Evolutionary conservation across 257 asterid genomes (phyloP).

Genomic region (Striga asiatica): DNA sequence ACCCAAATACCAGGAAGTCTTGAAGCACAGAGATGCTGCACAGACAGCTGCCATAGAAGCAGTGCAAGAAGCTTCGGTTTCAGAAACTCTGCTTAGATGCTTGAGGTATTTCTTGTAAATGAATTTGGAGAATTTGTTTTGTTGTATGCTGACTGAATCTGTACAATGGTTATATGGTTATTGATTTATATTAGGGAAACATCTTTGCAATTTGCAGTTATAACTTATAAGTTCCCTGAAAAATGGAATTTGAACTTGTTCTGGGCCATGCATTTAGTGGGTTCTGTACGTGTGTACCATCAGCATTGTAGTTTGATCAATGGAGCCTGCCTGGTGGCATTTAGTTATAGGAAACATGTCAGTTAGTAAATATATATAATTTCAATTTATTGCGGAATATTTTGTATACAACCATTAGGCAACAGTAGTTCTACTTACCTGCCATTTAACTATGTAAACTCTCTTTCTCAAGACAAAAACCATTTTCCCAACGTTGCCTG

Average conservation of each 20-base stretch:
- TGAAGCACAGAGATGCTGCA: conserved; percentile 82
- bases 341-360: background rate
- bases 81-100: conserved; percentile 83
- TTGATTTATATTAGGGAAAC: background rate
- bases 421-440: background rate
- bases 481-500: background rate
- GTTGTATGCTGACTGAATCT: background rate
- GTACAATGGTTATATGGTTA: background rate
- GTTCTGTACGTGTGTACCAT: background rate
- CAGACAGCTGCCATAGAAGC: conserved; percentile 95
- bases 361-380: no score
- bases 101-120: conserved; percentile 47
- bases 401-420: background rate
- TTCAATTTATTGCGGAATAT: background rate
- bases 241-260: conserved; percentile 2
- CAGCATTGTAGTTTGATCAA: background rate
- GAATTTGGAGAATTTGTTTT: background rate
- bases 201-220: conserved; percentile 2
- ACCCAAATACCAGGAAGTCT: conserved; percentile 51
- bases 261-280: background rate
- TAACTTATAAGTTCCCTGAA: background rate
- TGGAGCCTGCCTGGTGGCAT: background rate
- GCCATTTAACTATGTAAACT: background rate
- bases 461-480: background rate
- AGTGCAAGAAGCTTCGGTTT: conserved; percentile 80